phyloP scores from a whole-genome alignment of 805 yeast species.

The Candida corydali region DNA sequence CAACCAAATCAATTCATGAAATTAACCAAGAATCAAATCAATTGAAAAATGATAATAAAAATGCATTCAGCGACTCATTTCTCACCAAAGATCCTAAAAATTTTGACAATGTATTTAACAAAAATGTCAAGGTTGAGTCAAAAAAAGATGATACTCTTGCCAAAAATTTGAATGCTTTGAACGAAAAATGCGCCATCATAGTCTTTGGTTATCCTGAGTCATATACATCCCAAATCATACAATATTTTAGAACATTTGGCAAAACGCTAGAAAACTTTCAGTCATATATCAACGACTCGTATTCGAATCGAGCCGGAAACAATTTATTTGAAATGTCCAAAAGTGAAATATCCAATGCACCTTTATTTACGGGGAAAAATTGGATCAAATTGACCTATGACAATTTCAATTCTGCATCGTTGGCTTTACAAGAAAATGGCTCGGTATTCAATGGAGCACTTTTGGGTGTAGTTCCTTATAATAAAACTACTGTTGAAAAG shows the following conservation, averaged over 20 bases:
- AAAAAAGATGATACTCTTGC: conserved; percentile 1
- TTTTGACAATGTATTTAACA: conserved; percentile 43
- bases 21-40: conserved; percentile 40
- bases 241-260: conserved; percentile 78
- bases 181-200: conserved; percentile 61
- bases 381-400: conserved; percentile 92
- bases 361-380: conserved; percentile 78
- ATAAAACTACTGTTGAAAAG: conserved; percentile 57
- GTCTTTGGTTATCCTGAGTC: conserved; percentile 89
- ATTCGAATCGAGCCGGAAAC: conserved; percentile 1
- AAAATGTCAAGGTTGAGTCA: background rate
- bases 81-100: conserved; percentile 43
- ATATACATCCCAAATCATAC: conserved; percentile 60
- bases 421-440: conserved; percentile 86
- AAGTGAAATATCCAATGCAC: conserved; percentile 28
- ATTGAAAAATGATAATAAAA: conserved; percentile 21
- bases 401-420: conserved; percentile 66
- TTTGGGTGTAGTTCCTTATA: conserved; percentile 69
- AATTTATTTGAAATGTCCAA: conserved; percentile 4
- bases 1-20: conserved; percentile 48
- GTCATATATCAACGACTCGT: conserved; percentile 12
- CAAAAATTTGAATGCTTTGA: conserved; percentile 19
- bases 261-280: conserved; percentile 72
- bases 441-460: conserved; percentile 58
- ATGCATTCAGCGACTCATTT: conserved; percentile 36